These are phyloP conservation scores for Naegleria lovaniensis DNA, from an alignment of 208 protist genomes.

Conservation along the genomic window DNA sequence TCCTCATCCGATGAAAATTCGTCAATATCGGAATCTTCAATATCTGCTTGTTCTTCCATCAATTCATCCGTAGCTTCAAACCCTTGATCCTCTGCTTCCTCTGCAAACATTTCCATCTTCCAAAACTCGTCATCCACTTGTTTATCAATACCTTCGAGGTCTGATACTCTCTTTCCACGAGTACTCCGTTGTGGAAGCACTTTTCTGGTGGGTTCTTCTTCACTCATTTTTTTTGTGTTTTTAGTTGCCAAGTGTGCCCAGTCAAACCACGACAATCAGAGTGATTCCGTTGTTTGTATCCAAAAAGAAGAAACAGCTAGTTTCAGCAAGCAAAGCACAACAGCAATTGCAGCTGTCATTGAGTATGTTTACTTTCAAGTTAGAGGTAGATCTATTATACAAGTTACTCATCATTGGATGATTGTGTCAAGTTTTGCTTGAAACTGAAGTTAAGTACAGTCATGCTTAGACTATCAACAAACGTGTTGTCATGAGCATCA, in stretches of 20 bases:
- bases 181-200: not conserved
- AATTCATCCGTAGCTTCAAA: not conserved
- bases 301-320: no score
- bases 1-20: not conserved
- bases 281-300: no score
- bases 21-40: constrained; percentile 6
- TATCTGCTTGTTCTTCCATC: not conserved
- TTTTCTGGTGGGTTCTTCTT: not conserved
- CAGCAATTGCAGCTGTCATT: not conserved
- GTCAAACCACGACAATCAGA: no score
- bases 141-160: not conserved
- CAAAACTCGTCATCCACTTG: constrained; percentile 7
- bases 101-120: not conserved
- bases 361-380: not conserved
- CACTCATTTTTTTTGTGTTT: no score
- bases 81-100: not conserved
- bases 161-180: not conserved
- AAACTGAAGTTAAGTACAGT: not conserved
- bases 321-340: not conserved
- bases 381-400: no score
- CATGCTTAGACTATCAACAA: not conserved
- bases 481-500: not conserved
- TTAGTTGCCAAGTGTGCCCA: no score
- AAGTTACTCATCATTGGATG: not conserved
- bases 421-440: not conserved